Base-by-base conservation (phyloP, 805 yeast species). In the Kuraishia piskuri region DNA sequence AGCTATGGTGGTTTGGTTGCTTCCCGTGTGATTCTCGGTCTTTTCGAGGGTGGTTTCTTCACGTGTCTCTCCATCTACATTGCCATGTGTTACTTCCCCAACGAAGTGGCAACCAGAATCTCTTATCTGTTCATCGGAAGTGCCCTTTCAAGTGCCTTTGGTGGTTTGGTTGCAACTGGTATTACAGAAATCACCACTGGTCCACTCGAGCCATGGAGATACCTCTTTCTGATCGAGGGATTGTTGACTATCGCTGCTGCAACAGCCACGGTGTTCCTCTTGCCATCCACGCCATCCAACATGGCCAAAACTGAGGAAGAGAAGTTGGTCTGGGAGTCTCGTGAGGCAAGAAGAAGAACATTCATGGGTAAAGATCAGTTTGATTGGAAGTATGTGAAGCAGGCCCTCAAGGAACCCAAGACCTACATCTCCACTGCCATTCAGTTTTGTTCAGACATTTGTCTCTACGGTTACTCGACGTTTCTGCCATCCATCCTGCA, bases 171-270 rank as follows among this genome's bases (percentile, higher is more conserved):
- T 25, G 74, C 77, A 0, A 73, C 69, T 54, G 83, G 78, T 21
- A 68, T 80, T 50, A 54, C 62, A 2, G 60, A 64, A 26, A 61
- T 66, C 45, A 53, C 65, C 23, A 57, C 66, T 1, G 54, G 54
- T 10, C 49, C 51, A 17, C 66, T 70, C 61, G 66, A 66, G 12
- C 79, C 81, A 31, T 79, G 83, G 82, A 65, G 79, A 54, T 80
- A 81, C 78, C 68, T 80, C 56, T 81, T 71, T 62, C 68, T 81
- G 51, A 69, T 82, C 48, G 84, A 81, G 58, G 82, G 79, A 2
- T 55, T 67, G 12, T 59, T 73, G 19, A 68, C 78, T 9, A 59
- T 84, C 50, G 67, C 64, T 5, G 58, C 23, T 48, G 55, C 20
- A 37, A 2, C 8, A 7, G 21, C 75, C 70, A 2, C 53, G 57